A percentile compares a stretch with the other conserved stretches of the same genome.
These are phyloP conservation scores for Eryngium alpinum DNA, from an alignment of 140 eudicot genomes.

Conservation along the genomic window DNA sequence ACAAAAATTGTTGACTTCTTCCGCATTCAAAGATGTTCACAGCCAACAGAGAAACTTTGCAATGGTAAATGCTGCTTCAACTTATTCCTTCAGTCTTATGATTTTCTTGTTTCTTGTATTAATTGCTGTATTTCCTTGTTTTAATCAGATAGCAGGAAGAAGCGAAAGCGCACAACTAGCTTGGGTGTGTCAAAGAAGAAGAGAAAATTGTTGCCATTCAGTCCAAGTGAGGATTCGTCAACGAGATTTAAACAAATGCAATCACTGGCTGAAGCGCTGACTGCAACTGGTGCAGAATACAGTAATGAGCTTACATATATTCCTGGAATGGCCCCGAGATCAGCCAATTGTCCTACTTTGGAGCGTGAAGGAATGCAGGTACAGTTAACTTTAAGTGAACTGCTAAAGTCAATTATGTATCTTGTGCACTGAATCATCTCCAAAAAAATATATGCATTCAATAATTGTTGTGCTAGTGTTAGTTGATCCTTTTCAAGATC, in stretches of 20 bases:
- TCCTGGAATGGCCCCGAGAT: conserved; percentile 78
- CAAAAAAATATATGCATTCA: neutral
- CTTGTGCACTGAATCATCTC: neutral
- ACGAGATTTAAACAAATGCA: conserved; percentile 82
- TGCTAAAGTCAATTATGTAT: neutral
- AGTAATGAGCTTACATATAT: conserved; percentile 74
- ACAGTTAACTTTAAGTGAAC: neutral
- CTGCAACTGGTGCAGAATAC: conserved; percentile 63
- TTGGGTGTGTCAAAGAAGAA: conserved; percentile 48
- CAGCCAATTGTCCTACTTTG: conserved; percentile 55
- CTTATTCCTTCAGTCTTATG: neutral
- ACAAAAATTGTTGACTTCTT: conserved; percentile 91
- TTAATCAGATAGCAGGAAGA: conserved; percentile 35
- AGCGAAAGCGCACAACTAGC: conserved; percentile 45
- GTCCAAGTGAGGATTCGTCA: conserved; percentile 56
- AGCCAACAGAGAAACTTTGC: conserved; percentile 21
- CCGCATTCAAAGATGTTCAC: conserved; percentile 66
- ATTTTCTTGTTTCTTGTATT: neutral
- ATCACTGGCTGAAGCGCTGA: conserved; percentile 85
- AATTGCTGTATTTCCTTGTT: neutral
- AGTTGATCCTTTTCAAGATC: neutral
- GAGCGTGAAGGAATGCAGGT: conserved; percentile 98
- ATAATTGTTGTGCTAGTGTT: neutral
- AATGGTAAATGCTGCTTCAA: conserved; percentile 32
- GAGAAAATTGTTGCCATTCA: conserved; percentile 61